Base-by-base conservation (phyloP, 2,329 filamentous ascomycete genomes). In the Trichoderma afroharzianum region DNA sequence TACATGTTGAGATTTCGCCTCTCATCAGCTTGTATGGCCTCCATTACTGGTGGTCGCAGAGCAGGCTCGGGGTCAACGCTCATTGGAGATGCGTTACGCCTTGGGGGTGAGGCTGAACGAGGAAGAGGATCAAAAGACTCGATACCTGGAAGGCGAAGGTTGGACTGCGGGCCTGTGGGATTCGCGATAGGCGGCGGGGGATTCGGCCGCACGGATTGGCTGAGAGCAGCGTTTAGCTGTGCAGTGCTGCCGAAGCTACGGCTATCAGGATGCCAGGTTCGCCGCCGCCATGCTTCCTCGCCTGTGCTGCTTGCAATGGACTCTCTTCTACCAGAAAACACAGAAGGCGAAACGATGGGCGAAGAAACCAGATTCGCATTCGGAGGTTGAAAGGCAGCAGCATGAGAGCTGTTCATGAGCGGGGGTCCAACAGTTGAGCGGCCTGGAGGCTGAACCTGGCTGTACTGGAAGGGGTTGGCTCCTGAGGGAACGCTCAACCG, bases 211-310 rank as follows among this genome's bases (percentile, higher is more conserved):
- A 83, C 87, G 74, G 84, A 89, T 77, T 92, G 90, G 6, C 90
- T 93, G 73, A 93, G 89, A 50, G 93, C 92, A 74, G 93, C 92
- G 76, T 89, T 93, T 68, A 97, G 81, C 80, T 93, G 95, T 15
- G 91, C 92, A 18, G 88, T 87, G 63, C 90, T 84, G 72, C 86
- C 86, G 73, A 89, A 90, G 74, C 87, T 87, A 18, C 88, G 86
- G 72, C 90, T 92, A 73, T 94, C 93, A 0, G 94, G 93, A 81
- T 98, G 95, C 95, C 95, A 98, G 3, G 95, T 98, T 68, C 94
- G 88, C 73, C 95, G 87, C 74, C 94, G 90, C 88, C 91, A 93
- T 70, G 93, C 92, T 55, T 94, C 91, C 74, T 97, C 94, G 1
- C 88, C 83, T 24, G 85, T 84, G 66, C 86, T 84, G 66, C 86